Evolutionary conservation across 2,329 filamentous ascomycete genomes (phyloP), one percentile per base, ranked within the genome.

Genomic region (Cephalotrichum gorgonifer): DNA sequence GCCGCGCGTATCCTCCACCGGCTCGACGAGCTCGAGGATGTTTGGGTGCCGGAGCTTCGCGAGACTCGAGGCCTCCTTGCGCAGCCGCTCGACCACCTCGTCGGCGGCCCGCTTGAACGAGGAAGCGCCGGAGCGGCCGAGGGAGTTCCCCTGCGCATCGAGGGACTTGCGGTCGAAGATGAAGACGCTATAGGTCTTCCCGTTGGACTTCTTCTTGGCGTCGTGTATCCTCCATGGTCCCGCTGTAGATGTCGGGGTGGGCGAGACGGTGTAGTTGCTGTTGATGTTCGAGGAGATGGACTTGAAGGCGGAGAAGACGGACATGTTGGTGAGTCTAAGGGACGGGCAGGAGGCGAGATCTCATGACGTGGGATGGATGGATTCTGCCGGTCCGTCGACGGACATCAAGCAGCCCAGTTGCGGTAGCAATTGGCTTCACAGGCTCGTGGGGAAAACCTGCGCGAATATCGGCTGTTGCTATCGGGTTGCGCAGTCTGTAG

Each of bases 141-240:
- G 51, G 1, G 65, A 63, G 55, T 52, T 62, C 46, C 61, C 62
- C 50, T 69, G 47, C 9, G 79, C 71, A 51, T 96, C 90, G 49
- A 98, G 72, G 1, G 81, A 79, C 68, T 94, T 95, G 63, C 82
- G 84, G 56, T 98, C 93, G 64, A 97, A 96, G 55, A 97, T 83
- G 60, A 97, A 98, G 56, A 97, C 83, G 15, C 90, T 96, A 49
- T 85, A 93, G 7, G 83, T 67, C 64, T 93, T 95, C 56, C 87
- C 88, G 0, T 89, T 95, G 27, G 86, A 88, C 69, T 96, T 97
- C 71, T 94, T 94, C 73, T 95, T 97, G 51, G 87, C 90, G 70
- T 96, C 90, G 75, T 91, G 91, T 60, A 98, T 93, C 71, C 89
- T 95, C 93, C 93, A 98, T 51, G 90, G 88, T 17, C 93, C 93